A percentile compares a stretch with the other conserved stretches of the same genome.
phyloP scores from a whole-genome alignment of 2,329 filamentous ascomycete species.

The Talaromyces atroroseus region DNA sequence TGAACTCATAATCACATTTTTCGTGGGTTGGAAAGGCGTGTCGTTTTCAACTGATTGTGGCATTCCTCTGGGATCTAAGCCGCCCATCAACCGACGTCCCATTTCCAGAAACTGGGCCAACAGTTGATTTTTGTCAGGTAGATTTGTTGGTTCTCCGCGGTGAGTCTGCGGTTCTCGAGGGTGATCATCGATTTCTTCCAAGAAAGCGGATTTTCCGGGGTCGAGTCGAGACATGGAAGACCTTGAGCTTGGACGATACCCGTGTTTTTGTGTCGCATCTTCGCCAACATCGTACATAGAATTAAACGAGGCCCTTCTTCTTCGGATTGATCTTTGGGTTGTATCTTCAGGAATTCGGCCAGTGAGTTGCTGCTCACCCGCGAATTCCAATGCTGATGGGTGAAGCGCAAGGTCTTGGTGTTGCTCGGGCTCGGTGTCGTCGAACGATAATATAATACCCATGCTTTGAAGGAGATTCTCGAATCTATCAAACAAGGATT shows the following conservation, averaged over 20 bases:
- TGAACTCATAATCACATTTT: background rate
- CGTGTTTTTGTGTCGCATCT: slow-evolving; percentile 44
- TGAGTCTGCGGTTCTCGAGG: slow-evolving; percentile 14
- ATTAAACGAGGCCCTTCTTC: slow-evolving; percentile 52
- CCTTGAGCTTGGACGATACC: slow-evolving; percentile 37
- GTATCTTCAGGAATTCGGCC: slow-evolving; percentile 23
- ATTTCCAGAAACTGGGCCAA: slow-evolving; percentile 36
- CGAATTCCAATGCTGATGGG: slow-evolving; percentile 16
- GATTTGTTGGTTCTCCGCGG: slow-evolving; percentile 15
- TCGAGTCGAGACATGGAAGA: slow-evolving; percentile 41
- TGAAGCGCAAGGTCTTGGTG: slow-evolving; percentile 28
- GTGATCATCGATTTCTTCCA: slow-evolving; percentile 20
- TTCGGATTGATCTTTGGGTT: slow-evolving; percentile 24
- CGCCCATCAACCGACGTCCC: slow-evolving; percentile 31
- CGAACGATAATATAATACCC: slow-evolving; percentile 65
- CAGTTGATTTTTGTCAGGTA: slow-evolving; percentile 31
- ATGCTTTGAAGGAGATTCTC: slow-evolving; percentile 61
- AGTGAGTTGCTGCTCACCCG: slow-evolving; percentile 16
- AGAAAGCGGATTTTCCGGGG: slow-evolving; percentile 32
- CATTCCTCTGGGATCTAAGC: slow-evolving; percentile 24
- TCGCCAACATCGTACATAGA: slow-evolving; percentile 47
- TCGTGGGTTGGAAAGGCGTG: slow-evolving; percentile 24
- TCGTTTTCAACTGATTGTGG: slow-evolving; percentile 1
- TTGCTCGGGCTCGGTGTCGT: slow-evolving; percentile 35
- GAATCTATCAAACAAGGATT: slow-evolving; percentile 64